Base-by-base conservation (phyloP, 177 flowering plant genomes). In the Vitis hybrid region DNA sequence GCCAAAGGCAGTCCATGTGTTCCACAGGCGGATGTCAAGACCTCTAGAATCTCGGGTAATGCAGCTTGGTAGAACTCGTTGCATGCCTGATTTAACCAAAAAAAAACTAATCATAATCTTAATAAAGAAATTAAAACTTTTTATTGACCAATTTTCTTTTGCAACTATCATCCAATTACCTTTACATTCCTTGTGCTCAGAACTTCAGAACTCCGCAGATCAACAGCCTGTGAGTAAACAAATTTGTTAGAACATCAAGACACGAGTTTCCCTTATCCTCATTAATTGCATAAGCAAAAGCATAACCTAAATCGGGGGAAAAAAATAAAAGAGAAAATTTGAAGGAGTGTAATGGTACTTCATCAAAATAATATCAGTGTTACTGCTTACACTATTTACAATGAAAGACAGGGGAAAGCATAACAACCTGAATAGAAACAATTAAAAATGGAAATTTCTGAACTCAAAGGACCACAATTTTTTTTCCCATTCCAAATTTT, bases 1-100 rank as follows among this genome's bases (percentile, higher is more conserved):
- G 97, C 97, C 68, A 92, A 78, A 4, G 95, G 95, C 72, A 92
- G 72, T 69, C 71, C 74, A 71, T 90, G 92, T 8, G 87, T 79
- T 69, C 84, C 80, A 70, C 97, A 88, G 15, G 84, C 86, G 45
- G 83, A 72, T 77, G 71, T 83, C 74, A 88, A 51, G 29, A 90
- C 85, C 66, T 85, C 85, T 59, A 49, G 62, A 77, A 92, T 90
- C 83, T 88, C 97, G 7, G 86, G 82, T 49, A 87, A 61, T 29
- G 83, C 85, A 61, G 80, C 80, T 76, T 82, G 78, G 78, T 80
- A 85, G 10, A 81, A 81, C 15, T 60, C 60, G 50, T 50, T 59
- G 65, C 67, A 60, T 34, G 12, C 79, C 87, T 84, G 81, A 22
- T 57, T 39, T 39, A 39, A 5, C 8, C 0, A 31, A 29, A 72